Evolutionary conservation across 2,329 filamentous ascomycete genomes (phyloP).

Genomic region (Beauveria sp.): DNA sequence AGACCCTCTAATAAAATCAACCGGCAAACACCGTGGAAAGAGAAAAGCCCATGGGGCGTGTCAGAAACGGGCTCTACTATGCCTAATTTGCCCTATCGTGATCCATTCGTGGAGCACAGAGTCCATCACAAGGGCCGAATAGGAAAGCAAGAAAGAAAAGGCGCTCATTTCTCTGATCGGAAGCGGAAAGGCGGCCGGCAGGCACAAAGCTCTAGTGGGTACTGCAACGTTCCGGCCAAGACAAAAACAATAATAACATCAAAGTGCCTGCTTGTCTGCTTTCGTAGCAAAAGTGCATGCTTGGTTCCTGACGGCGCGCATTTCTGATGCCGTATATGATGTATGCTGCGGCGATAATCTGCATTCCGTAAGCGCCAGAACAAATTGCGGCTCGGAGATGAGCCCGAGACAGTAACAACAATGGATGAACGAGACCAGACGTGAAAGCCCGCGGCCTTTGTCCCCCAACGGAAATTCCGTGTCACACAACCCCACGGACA

Average conservation of each 20-base stretch:
- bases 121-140: constrained; percentile 8
- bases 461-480: background rate
- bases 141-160: background rate
- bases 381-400: background rate
- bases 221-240: constrained; percentile 1
- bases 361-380: constrained; percentile 6
- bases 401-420: constrained; percentile 9
- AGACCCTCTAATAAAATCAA: background rate
- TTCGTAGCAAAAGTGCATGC: background rate
- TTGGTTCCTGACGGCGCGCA: background rate
- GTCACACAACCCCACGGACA: background rate
- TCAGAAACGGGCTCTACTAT: background rate
- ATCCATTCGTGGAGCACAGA: background rate
- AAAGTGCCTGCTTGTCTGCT: background rate
- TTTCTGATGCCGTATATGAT: background rate
- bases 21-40: background rate
- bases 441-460: background rate
- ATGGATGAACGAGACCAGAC: background rate
- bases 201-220: background rate
- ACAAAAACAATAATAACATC: background rate
- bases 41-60: background rate
- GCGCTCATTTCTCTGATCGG: constrained; percentile 2
- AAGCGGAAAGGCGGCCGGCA: constrained; percentile 6
- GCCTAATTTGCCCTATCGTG: background rate
- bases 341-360: background rate